phyloP scores from a whole-genome alignment of 2,329 filamentous ascomycete species.

The Pestalotiopsis fici region DNA sequence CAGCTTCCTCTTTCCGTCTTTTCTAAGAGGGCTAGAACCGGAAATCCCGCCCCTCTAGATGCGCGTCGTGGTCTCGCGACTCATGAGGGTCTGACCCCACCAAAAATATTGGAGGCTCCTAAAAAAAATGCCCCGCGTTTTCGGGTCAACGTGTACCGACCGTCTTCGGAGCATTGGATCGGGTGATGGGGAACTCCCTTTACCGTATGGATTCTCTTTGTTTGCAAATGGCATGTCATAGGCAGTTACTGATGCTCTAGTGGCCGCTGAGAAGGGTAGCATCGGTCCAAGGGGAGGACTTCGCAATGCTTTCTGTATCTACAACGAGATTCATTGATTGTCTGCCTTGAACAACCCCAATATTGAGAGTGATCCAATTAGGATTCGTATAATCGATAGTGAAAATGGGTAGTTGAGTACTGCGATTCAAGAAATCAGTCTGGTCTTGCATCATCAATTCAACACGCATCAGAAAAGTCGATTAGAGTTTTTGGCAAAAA shows the following conservation, averaged over 20 bases:
- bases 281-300: background rate
- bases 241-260: background rate
- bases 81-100: background rate
- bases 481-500: background rate
- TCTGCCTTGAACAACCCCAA: too few species aligned
- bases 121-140: conserved; percentile 4
- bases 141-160: conserved; percentile 7
- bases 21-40: background rate
- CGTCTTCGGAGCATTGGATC: background rate
- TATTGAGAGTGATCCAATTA: too few species aligned
- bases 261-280: background rate
- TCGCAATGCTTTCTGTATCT: background rate
- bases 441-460: background rate
- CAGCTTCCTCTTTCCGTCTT: background rate
- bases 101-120: conserved; percentile 1
- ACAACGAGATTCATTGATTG: too few species aligned
- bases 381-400: too few species aligned
- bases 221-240: background rate
- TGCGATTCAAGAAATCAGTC: background rate
- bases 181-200: background rate
- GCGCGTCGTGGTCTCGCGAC: background rate
- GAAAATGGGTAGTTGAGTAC: too few species aligned
- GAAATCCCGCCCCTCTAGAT: background rate
- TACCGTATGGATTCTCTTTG: background rate
- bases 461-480: background rate